Evolutionary conservation across 805 yeast species (phyloP), one percentile per base, ranked within the genome.

Genomic region (Debaryomyces hansenii): DNA sequence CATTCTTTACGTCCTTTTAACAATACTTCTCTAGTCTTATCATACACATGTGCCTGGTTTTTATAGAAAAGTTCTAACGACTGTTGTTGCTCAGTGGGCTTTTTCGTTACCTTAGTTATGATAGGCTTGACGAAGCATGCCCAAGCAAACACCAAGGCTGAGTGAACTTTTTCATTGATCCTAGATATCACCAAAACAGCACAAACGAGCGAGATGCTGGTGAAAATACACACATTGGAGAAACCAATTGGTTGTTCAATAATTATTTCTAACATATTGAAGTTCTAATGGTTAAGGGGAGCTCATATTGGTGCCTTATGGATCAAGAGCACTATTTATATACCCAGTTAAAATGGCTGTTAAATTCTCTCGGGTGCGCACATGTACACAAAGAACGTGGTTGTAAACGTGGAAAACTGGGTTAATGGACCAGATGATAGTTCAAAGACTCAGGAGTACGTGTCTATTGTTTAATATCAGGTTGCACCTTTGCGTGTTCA

Each of bases 11-110:
- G 75, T 16, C 96, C 96, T 63, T 85, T 78, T 53, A 87, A 72
- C 35, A 87, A 70, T 32, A 76, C 67, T 40, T 76, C 71, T 58
- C 96, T 79, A 4, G 95, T 87, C 38, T 79, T 65, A 60, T 87
- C 95, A 61, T 87, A 87, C 38, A 88, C 76, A 45, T 78, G 79
- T 8, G 95, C 95, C 66, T 88, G 96, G 39, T 81, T 80, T 56
- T 80, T 79, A 67, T 87, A 87, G 61, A 87, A 87, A 20, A 76
- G 68, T 62, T 88, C 96, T 47, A 84, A 72, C 4, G 80, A 78
- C 31, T 75, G 75, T 57, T 82, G 85, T 58, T 84, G 89, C 44
- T 75, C 70, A 6, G 56, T 53, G 10, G 59, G 49, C n/a, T 58
- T 56, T 4, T 43, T 50, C 54, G 33, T 69, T 42, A 44, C 65